phyloP scores from a whole-genome alignment of 2,329 filamentous ascomycete genomes.

The Aspergillus sp. region DNA sequence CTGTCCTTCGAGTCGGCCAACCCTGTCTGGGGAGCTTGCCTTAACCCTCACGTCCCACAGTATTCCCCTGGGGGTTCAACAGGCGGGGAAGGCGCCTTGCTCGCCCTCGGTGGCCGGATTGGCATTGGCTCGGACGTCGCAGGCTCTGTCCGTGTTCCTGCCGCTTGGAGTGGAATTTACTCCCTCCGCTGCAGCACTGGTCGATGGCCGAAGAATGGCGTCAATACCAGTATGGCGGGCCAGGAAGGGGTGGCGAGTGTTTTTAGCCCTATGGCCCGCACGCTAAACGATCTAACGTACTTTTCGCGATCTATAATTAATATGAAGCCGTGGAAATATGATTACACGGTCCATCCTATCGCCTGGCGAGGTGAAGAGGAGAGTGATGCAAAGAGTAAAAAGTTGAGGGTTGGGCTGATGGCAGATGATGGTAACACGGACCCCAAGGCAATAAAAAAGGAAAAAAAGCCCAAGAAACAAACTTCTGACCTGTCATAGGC shows the following conservation, averaged over 20 bases:
- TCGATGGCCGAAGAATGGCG: slow-evolving; percentile 82
- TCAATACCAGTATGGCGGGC: slow-evolving; percentile 84
- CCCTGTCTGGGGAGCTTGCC: slow-evolving; percentile 76
- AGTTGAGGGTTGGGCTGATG: slow-evolving; percentile 73
- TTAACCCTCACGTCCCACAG: slow-evolving; percentile 78
- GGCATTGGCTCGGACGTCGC: slow-evolving; percentile 90
- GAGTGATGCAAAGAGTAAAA: slow-evolving; percentile 60
- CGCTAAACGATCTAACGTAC: slow-evolving; percentile 77
- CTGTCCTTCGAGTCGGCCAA: slow-evolving; percentile 81
- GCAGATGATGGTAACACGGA: slow-evolving; percentile 62
- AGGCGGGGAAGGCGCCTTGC: slow-evolving; percentile 76
- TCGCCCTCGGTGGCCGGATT: slow-evolving; percentile 80
- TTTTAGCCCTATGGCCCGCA: slow-evolving; percentile 89
- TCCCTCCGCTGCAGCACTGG: slow-evolving; percentile 83
- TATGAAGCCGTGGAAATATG: slow-evolving; percentile 87
- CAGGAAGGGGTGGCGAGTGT: slow-evolving; percentile 88
- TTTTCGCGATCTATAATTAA: slow-evolving; percentile 76
- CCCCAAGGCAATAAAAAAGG: not conserved
- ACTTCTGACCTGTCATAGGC: slow-evolving; percentile 36
- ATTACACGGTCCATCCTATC: slow-evolving; percentile 82
- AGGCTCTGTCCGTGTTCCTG: slow-evolving; percentile 81
- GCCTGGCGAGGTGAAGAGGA: slow-evolving; percentile 68
- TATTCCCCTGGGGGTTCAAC: slow-evolving; percentile 90
- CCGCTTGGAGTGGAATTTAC: slow-evolving; percentile 88
- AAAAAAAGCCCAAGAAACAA: not conserved